Base-by-base conservation (phyloP, 345 rosid species). In the Eucalyptus sideroxylon region DNA sequence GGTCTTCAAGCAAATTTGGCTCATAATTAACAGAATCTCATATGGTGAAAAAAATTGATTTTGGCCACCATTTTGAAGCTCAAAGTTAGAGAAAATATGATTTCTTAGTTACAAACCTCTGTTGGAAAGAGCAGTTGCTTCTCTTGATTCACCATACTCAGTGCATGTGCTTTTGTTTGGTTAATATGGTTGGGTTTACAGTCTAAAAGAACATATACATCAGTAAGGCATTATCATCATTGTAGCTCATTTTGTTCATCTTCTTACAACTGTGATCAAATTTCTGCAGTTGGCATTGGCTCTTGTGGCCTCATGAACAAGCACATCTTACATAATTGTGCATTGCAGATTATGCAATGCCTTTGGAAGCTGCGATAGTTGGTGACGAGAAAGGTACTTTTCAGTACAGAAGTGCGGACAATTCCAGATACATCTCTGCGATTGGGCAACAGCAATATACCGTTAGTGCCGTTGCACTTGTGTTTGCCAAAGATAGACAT, bases 401-500 rank as follows among this genome's bases (percentile, higher is more conserved):
- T 88, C 82, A 91, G 88, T 95, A 92, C 88, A 92, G 92, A 92
- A 90, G 92, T 88, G 90, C 88, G 17, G 85, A 88, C 88, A 90
- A 92, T n/a, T 55, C 89, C 40, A 91, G 89, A 89, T 90, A 88
- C 89, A 12, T 88, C 82, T 37, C 87, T 59, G 89, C 23, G 72
- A 81, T n/a, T 42, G 19, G 14, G 85, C 47, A 6, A 26, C 85
- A 40, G 30, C 87, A 59, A 81, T 30, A 31, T 87, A 30, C 21
- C 88, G 30, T 81, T 23, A 90, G 21, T 92, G 94, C 97, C n/a
- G 92, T 93, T 89, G 97, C 98, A 88, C 94, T 97, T 85, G 93
- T 95, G 53, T 94, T 98, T 92, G 97, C 96, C 67, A 95, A 92
- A 92, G 98, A 96, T 90, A 93, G 93, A 93, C 89, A 93, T 86